phyloP scores from a whole-genome alignment of 495 filamentous ascomycete species.

The Neurospora sp. region DNA sequence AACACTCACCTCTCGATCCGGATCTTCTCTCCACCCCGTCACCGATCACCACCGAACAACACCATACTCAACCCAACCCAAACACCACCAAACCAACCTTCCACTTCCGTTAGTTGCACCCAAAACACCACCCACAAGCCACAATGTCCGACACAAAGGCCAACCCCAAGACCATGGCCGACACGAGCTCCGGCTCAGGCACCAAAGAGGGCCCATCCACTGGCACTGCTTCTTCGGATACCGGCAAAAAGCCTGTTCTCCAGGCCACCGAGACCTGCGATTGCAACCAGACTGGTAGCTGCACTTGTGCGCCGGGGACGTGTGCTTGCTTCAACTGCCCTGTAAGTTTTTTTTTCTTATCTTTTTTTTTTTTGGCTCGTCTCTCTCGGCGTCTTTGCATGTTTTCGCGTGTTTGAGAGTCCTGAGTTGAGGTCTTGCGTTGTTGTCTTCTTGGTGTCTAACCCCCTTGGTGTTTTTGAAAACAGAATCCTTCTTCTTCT shows the following conservation, averaged over 20 bases:
- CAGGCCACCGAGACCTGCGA: conserved; percentile 1
- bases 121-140: not conserved
- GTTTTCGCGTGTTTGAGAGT: not conserved
- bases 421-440: conserved; percentile 1
- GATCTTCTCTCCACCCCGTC: not conserved
- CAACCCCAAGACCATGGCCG: not conserved
- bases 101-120: not conserved
- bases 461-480: not conserved
- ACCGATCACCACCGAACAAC: not conserved
- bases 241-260: not conserved
- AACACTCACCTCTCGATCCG: not conserved
- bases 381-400: not conserved
- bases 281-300: conserved; percentile 7
- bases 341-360: not conserved
- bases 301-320: conserved; percentile 12
- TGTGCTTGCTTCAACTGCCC: conserved; percentile 18
- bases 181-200: not conserved
- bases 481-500: not conserved
- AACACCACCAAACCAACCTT: not conserved
- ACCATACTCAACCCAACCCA: not conserved
- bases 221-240: not conserved
- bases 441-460: not conserved
- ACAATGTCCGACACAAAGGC: not conserved
- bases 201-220: not conserved
- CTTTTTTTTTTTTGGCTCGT: too few relatives aligned